Base-by-base conservation (phyloP, 2,329 filamentous ascomycete species). In the Phaeoacremonium minimum region DNA sequence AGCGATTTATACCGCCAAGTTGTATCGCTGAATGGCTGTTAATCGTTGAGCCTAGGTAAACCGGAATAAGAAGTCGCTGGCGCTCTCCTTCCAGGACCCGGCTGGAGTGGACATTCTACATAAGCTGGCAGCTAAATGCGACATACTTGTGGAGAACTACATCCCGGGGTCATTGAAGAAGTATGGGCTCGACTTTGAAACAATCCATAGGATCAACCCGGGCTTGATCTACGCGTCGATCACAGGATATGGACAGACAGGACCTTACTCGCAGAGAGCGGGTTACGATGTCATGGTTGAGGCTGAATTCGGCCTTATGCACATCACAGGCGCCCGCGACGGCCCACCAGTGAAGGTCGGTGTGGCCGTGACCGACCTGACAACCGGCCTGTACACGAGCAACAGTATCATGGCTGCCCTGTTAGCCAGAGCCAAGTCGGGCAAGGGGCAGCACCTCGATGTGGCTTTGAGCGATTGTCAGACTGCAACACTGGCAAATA, bases 261-360 rank as follows among this genome's bases (percentile, higher is more conserved):
- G 93, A 0, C 93, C 93, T 0, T 95, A 95, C 61, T 80, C 83
- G 6, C 77, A 81, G 45, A 77, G 93, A 12, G 89, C 93, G 4
- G 93, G 93, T 5, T 98, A 98, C 70, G 93, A 98, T 62, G 93
- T 98, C 48, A 98, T 98, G 91, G 91, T 98, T 9, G 93, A 98
- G 67, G 93, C 93, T 41, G 93, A 97, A 58, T 90, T 98, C 65
- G 93, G 93, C 1, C 67, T 98, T 38, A 98, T 98, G 93, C 93
- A 98, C 64, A 97, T 98, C 50, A 98, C 93, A 0, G 93, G 93
- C 19, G 77, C 77, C 43, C 76, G 90, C 38, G 85, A 95, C 51
- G 89, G 91, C 0, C 85, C 89, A 2, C 93, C 93, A 0, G 93
- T 96, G 28, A 98, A 98, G 64, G 93, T 98, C 3, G 93, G 93